Percentiles rank a stretch among this genome's conserved stretches.
Conservation (phyloP, 495 filamentous ascomycete genomes). For the Aspergillus cristatus region DNA sequence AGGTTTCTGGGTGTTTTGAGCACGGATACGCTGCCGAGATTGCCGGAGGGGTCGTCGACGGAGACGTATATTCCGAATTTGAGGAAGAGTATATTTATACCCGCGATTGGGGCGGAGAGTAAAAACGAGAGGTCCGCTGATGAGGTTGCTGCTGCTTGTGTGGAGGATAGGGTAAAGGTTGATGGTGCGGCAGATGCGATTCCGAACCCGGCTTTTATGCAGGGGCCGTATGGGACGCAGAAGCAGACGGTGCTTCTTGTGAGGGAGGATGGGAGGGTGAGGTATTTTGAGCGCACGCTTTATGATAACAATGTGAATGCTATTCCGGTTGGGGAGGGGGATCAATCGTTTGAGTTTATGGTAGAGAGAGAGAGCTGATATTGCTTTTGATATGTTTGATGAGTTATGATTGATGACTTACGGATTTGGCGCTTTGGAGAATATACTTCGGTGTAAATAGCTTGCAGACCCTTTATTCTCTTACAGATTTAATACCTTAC, state of each 20-base stretch:
- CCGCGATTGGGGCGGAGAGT: constrained; percentile 51
- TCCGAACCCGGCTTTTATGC: constrained; percentile 18
- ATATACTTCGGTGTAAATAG: too few relatives aligned
- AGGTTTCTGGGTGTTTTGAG: constrained; percentile 62
- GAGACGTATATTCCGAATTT: constrained; percentile 63
- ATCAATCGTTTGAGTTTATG: constrained; percentile 38
- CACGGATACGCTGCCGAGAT: constrained; percentile 59
- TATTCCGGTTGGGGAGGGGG: constrained; percentile 49
- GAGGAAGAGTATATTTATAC: constrained; percentile 77
- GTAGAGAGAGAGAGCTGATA: constrained; percentile 5
- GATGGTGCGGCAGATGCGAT: constrained; percentile 2
- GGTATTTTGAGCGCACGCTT: constrained; percentile 76
- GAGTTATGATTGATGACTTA: too few relatives aligned
- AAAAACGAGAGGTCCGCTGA: constrained; percentile 30
- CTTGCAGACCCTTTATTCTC: too few relatives aligned
- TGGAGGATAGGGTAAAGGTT: constrained; percentile 13
- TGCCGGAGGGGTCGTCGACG: constrained; percentile 45
- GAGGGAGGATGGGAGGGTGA: constrained; percentile 61
- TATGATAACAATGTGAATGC: constrained; percentile 59
- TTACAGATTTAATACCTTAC: too few relatives aligned
- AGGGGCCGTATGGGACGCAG: constrained; percentile 74
- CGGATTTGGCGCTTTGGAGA: too few relatives aligned
- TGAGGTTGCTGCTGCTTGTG: constrained; percentile 37
- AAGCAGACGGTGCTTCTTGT: constrained; percentile 83
- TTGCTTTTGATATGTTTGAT: too few relatives aligned